A percentile compares a stretch with the other conserved stretches of the same genome.
Evolutionary conservation across 2,329 filamentous ascomycete genomes (phyloP).

Genomic region (Dothistroma pini): DNA sequence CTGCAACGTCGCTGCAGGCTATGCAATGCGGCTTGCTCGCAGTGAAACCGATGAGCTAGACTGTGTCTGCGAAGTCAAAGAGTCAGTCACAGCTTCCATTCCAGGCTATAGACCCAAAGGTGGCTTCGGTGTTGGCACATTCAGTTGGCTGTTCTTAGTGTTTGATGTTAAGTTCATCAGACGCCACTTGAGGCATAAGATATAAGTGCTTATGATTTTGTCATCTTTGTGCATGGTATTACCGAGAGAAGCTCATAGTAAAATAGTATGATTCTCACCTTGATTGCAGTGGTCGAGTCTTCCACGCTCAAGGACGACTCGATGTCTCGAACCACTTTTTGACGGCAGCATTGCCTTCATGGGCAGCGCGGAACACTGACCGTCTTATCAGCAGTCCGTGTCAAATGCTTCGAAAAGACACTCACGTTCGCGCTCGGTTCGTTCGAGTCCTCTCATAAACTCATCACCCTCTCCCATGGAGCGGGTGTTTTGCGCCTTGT

Average conservation of each 20-base stretch:
- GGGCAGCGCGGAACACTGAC: slow-evolving; percentile 46
- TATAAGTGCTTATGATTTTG: not conserved
- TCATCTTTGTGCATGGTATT: not conserved
- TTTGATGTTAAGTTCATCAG: not conserved
- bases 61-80: too few relatives aligned
- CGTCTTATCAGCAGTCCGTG: not conserved
- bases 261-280: too few relatives aligned
- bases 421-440: slow-evolving; percentile 67
- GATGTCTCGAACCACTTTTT: slow-evolving; percentile 40
- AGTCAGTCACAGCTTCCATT: not conserved
- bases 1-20: too few relatives aligned
- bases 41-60: too few relatives aligned
- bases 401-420: slow-evolving; percentile 39
- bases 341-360: slow-evolving; percentile 47
- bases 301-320: slow-evolving; percentile 9
- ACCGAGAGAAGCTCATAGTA: not conserved
- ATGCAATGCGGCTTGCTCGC: too few relatives aligned
- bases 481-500: slow-evolving; percentile 83
- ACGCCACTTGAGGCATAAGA: not conserved
- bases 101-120: not conserved
- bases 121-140: not conserved
- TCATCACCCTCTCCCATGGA: slow-evolving; percentile 53
- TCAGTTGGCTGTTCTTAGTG: not conserved
- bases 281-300: not conserved
- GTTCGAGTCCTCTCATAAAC: slow-evolving; percentile 83